Percentiles rank a stretch among this genome's conserved stretches.
These are phyloP conservation scores for Meripilus lineatus DNA, from an alignment of 1,284 basidiomycete species.

Conservation along the genomic window DNA sequence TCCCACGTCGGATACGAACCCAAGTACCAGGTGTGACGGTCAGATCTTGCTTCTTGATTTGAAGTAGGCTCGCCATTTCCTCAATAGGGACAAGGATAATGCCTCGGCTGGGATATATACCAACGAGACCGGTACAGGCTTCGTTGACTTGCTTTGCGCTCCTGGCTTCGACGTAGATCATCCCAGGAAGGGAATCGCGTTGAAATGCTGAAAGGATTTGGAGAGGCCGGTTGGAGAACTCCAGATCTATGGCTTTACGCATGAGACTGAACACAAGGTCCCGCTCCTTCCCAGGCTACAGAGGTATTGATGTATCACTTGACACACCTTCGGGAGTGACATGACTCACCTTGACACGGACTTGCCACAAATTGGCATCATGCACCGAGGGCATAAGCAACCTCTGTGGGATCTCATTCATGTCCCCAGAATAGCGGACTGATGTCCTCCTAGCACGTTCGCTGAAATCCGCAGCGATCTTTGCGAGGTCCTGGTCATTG, in stretches of 20 bases:
- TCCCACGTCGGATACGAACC: conserved; percentile 94
- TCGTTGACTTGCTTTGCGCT: conserved; percentile 83
- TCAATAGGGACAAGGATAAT: conserved; percentile 91
- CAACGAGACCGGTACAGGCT: conserved; percentile 88
- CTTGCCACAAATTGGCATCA: conserved; percentile 95
- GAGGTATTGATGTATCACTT: conserved; percentile 10
- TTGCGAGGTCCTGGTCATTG: conserved; percentile 81
- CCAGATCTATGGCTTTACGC: conserved; percentile 83
- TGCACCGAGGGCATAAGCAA: conserved; percentile 95
- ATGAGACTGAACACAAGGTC: conserved; percentile 94
- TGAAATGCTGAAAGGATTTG: conserved; percentile 92
- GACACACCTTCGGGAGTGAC: background rate
- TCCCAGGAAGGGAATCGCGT: conserved; percentile 91
- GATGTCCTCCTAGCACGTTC: conserved; percentile 74
- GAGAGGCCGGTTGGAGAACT: conserved; percentile 73
- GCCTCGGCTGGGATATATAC: conserved; percentile 81
- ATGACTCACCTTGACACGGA: conserved; percentile 81
- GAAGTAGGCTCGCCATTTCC: conserved; percentile 96
- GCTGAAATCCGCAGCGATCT: conserved; percentile 82
- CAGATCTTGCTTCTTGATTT: conserved; percentile 92
- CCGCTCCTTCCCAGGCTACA: conserved; percentile 83
- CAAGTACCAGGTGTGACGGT: conserved; percentile 86
- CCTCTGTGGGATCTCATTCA: conserved; percentile 94
- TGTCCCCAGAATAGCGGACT: conserved; percentile 80
- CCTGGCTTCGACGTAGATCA: conserved; percentile 95